These are phyloP conservation scores for Mucor racemosus DNA, from an alignment of 371 early-diverging fungal species.

Conservation along the genomic window DNA sequence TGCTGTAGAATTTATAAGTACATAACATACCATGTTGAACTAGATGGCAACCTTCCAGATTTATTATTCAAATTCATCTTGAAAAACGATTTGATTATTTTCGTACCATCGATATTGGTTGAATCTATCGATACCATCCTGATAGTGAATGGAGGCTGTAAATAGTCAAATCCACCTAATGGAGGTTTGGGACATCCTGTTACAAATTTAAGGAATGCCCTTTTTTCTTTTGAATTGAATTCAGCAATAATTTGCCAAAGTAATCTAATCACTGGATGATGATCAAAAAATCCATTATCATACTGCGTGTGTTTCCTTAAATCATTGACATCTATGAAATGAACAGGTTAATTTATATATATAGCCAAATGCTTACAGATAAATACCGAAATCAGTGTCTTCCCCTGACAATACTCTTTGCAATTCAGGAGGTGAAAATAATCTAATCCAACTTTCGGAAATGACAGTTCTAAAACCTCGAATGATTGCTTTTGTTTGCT, in stretches of 20 bases:
- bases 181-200: constrained; percentile 91
- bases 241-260: constrained; percentile 83
- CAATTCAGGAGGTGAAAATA: constrained; percentile 83
- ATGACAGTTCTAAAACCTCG: constrained; percentile 74
- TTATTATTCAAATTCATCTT: constrained; percentile 41
- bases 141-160: constrained; percentile 76
- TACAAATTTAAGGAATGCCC: constrained; percentile 81
- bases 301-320: constrained; percentile 83
- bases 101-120: constrained; percentile 8
- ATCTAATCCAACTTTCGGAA: constrained; percentile 66
- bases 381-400: constrained; percentile 30
- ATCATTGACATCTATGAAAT: constrained; percentile 66
- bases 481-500: constrained; percentile 83
- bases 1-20: too few relatives aligned
- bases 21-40: constrained; percentile 48
- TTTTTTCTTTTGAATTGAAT: constrained; percentile 67
- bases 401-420: constrained; percentile 84
- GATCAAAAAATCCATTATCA: constrained; percentile 79
- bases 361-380: not conserved
- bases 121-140: constrained; percentile 54
- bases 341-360: not conserved
- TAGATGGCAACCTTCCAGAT: constrained; percentile 57
- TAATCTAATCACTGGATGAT: constrained; percentile 74
- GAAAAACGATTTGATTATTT: constrained; percentile 54
- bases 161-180: constrained; percentile 82